Evolutionary conservation across 768 basidiomycete genomes (phyloP).

Genomic region (Cystobasidium ongulense): DNA sequence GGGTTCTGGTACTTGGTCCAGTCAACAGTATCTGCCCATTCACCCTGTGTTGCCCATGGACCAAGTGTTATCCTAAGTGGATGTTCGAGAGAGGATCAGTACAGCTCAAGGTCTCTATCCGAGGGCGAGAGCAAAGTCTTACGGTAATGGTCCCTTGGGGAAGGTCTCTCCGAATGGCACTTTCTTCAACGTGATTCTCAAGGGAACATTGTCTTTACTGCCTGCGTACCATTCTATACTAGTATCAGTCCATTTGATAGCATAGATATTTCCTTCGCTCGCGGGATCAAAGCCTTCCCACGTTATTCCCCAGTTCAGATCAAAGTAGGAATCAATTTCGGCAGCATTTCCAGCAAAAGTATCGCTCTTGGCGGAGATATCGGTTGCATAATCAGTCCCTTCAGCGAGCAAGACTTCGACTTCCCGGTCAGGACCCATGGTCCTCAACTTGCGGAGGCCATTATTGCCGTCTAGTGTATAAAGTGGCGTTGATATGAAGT

Average conservation of each 20-base stretch:
- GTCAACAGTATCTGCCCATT: not conserved
- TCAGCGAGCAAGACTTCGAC: not conserved
- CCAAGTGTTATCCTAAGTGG: not conserved
- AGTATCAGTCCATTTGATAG: not conserved
- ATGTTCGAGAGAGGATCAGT: not conserved
- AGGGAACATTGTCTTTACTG: not conserved
- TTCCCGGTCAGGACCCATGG: not conserved
- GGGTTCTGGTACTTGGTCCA: not conserved
- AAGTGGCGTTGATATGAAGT: not conserved
- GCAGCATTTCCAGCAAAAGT: not conserved
- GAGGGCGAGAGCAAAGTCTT: not conserved
- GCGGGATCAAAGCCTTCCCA: not conserved
- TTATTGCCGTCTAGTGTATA: not conserved
- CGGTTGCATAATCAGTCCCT: not conserved
- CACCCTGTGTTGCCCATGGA: not conserved
- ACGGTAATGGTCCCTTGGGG: not conserved
- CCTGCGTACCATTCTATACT: not conserved
- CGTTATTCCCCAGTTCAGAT: not conserved
- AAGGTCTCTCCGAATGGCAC: not conserved
- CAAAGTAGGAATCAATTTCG: not conserved
- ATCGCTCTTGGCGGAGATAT: not conserved
- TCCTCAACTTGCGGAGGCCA: not conserved
- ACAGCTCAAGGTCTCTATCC: not conserved
- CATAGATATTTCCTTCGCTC: not conserved
- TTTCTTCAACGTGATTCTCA: not conserved